Conservation (phyloP, 176 grass and related monocot genomes). For the Panicum miliaceum region DNA sequence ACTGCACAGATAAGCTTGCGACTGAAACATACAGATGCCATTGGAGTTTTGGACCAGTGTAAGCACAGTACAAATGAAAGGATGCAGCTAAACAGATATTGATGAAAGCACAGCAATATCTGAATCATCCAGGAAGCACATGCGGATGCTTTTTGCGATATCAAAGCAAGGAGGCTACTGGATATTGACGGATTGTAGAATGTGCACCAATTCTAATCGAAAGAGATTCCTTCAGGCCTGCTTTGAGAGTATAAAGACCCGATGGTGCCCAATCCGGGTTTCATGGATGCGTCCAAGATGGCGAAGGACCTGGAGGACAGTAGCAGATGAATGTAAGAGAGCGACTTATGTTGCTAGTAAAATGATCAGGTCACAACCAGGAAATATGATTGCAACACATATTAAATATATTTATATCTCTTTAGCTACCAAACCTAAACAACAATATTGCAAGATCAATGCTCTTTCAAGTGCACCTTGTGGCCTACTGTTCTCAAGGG, state of each 20-base stretch:
- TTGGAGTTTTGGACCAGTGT: neutral
- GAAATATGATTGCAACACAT: constrained; percentile 2
- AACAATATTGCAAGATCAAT: neutral
- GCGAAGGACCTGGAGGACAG: constrained; percentile 73
- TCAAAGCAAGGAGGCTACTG: neutral
- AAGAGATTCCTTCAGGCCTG: constrained; percentile 14
- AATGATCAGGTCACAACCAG: constrained; percentile 3
- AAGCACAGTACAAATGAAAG: neutral
- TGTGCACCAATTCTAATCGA: neutral
- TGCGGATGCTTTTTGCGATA: neutral
- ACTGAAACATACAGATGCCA: neutral
- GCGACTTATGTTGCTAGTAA: neutral
- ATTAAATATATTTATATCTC: constrained; percentile 24
- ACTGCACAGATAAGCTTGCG: neutral
- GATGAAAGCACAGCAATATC: neutral
- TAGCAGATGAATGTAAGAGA: constrained; percentile 20
- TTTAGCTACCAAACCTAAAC: constrained; percentile 3
- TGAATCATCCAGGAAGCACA: neutral
- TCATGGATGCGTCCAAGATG: constrained; percentile 90
- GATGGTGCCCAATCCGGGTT: constrained; percentile 69
- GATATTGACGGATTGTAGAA: neutral
- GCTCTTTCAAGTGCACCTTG: neutral
- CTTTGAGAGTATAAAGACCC: constrained; percentile 77
- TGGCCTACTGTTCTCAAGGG: neutral
- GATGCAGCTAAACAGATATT: neutral